A percentile compares a stretch with the other conserved stretches of the same genome.
phyloP scores from a whole-genome alignment of 306 rosid genomes.

The Gastrolobium bilobum region DNA sequence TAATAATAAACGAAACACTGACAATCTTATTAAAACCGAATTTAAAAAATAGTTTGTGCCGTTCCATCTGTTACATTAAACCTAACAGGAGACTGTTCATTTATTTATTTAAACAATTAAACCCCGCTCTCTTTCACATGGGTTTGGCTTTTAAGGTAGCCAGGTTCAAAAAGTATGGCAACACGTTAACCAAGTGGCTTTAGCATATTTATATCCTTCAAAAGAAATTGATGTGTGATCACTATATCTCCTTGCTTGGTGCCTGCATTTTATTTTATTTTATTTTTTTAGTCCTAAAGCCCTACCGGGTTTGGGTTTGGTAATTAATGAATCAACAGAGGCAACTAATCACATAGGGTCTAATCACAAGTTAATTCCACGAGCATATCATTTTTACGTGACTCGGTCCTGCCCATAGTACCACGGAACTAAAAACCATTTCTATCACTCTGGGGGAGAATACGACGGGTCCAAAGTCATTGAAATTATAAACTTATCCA shows the following conservation, averaged over 20 bases:
- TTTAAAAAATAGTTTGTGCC: neutral
- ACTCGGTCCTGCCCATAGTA: conserved; percentile 16
- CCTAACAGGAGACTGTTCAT: conserved; percentile 32
- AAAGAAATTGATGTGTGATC: neutral
- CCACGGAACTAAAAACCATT: conserved; percentile 53
- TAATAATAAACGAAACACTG: neutral
- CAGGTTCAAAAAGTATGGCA: conserved; percentile 27
- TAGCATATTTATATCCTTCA: conserved; percentile 16
- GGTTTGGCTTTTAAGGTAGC: conserved; percentile 46
- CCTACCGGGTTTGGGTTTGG: conserved; percentile 15
- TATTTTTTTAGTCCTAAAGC: neutral
- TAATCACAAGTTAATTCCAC: conserved; percentile 31
- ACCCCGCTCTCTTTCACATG: conserved; percentile 48
- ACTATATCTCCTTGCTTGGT: neutral
- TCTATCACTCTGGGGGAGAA: conserved; percentile 39
- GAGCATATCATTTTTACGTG: conserved; percentile 22
- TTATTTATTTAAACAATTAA: conserved; percentile 20
- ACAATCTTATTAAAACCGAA: neutral
- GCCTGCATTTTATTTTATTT: neutral
- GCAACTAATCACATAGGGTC: neutral
- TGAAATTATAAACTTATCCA: conserved; percentile 44
- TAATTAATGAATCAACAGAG: conserved; percentile 23
- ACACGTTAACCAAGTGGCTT: conserved; percentile 50
- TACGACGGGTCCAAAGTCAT: conserved; percentile 50
- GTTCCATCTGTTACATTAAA: conserved; percentile 17